Evolutionary conservation across 192 early-diverging fungal genomes (phyloP).

Genomic region (Umbelopsis isabellina): DNA sequence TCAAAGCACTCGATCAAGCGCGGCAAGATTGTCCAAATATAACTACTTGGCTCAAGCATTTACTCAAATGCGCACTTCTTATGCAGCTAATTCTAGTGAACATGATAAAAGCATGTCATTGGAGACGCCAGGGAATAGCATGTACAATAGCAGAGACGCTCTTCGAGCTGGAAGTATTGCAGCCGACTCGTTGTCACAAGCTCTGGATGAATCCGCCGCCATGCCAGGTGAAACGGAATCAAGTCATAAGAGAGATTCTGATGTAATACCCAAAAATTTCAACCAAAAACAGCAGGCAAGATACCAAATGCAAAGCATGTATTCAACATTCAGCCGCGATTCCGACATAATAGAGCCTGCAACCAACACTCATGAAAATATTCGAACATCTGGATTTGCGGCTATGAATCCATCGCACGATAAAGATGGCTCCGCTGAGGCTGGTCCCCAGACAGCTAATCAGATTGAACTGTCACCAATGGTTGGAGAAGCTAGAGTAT

Average conservation of each 20-base stretch:
- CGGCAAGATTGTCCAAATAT: conserved; percentile 44
- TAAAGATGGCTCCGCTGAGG: neutral
- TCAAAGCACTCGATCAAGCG: conserved; percentile 23
- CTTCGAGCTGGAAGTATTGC: conserved; percentile 2
- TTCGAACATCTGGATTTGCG: neutral
- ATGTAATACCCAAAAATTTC: conserved; percentile 1
- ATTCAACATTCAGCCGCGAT: conserved; percentile 11
- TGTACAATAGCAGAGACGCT: conserved; percentile 8
- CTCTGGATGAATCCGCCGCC: neutral
- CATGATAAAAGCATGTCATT: neutral
- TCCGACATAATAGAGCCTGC: conserved; percentile 7
- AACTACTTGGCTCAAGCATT: conserved; percentile 44
- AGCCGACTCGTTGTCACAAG: conserved; percentile 6
- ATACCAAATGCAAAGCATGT: conserved; percentile 19
- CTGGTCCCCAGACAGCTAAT: conserved; percentile 8
- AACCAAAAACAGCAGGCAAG: conserved; percentile 6
- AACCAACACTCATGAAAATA: neutral
- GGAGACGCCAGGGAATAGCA: neutral
- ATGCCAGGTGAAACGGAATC: neutral
- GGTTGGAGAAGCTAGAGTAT: neutral
- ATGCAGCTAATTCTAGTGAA: neutral
- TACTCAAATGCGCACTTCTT: conserved; percentile 41
- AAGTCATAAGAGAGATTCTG: conserved; percentile 11
- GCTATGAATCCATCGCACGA: neutral
- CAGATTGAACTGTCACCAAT: conserved; percentile 12